Conservation (phyloP, 2,329 filamentous ascomycete genomes). For the Pezicula rhizophila region DNA sequence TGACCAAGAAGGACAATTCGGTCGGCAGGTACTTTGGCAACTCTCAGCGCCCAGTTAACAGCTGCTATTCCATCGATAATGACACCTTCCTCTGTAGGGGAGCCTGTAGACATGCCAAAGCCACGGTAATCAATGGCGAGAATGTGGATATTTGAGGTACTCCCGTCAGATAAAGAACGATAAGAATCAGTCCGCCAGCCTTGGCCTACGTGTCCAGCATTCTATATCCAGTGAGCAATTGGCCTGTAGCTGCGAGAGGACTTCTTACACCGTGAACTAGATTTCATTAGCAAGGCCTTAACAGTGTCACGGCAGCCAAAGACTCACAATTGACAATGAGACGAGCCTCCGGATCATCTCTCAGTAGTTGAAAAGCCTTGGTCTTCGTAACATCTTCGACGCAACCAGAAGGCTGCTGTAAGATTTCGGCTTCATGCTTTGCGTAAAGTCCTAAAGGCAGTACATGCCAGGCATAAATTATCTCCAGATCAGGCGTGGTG, state of each 20-base stretch:
- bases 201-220: constrained; percentile 81
- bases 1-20: constrained; percentile 81
- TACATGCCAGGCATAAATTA: constrained; percentile 85
- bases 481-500: constrained; percentile 67
- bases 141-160: constrained; percentile 66
- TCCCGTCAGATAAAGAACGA: constrained; percentile 67
- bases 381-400: constrained; percentile 47
- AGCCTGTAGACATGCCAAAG: constrained; percentile 75
- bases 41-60: constrained; percentile 64
- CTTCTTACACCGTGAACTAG: constrained; percentile 56
- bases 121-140: constrained; percentile 89
- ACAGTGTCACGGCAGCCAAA: not conserved
- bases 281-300: constrained; percentile 7
- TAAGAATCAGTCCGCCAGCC: constrained; percentile 71
- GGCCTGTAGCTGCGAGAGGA: not conserved
- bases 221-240: constrained; percentile 39
- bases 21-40: constrained; percentile 57
- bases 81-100: constrained; percentile 72
- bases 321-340: constrained; percentile 58
- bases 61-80: constrained; percentile 72
- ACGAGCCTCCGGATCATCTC: constrained; percentile 55
- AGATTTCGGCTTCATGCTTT: constrained; percentile 60
- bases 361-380: constrained; percentile 55
- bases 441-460: constrained; percentile 73
- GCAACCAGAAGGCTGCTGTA: constrained; percentile 36